Percentiles rank a stretch among this genome's conserved stretches.
Evolutionary conservation across 768 basidiomycete species (phyloP).

Genomic region (Suillus sp.): DNA sequence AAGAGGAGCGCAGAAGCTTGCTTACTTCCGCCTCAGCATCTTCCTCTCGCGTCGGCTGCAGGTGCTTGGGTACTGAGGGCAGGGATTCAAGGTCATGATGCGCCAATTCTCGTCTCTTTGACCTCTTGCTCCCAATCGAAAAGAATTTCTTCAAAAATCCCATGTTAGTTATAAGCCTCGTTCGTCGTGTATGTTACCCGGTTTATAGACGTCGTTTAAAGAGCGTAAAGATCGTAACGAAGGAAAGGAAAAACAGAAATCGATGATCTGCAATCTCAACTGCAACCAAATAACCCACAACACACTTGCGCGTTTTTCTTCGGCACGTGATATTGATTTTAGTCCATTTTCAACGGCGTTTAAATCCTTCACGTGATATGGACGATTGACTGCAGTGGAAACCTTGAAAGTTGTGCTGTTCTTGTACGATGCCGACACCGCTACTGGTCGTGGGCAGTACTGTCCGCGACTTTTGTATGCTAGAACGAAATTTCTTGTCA

Average conservation of each 20-base stretch:
- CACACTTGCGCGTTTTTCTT: slow-evolving; percentile 24
- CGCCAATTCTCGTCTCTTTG: slow-evolving; percentile 43
- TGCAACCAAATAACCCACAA: slow-evolving; percentile 45
- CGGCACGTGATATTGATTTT: slow-evolving; percentile 19
- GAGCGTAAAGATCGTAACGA: slow-evolving; percentile 25
- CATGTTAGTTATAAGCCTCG: slow-evolving; percentile 44
- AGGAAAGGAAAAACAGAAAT: slow-evolving; percentile 7
- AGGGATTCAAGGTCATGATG: slow-evolving; percentile 31
- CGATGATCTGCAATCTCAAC: slow-evolving; percentile 31
- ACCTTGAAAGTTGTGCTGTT: background rate
- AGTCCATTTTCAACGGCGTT: no score
- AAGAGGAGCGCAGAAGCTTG: slow-evolving; percentile 69
- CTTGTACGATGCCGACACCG: slow-evolving; percentile 25
- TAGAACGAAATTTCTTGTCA: slow-evolving; percentile 73
- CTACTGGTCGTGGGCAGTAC: slow-evolving; percentile 55
- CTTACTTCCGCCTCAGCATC: slow-evolving; percentile 48
- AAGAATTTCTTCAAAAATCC: slow-evolving; percentile 71
- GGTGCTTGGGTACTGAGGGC: slow-evolving; percentile 26
- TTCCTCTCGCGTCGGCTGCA: slow-evolving; percentile 34
- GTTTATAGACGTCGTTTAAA: slow-evolving; percentile 30
- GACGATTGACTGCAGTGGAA: background rate
- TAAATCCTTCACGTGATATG: slow-evolving; percentile 3
- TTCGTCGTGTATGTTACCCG: slow-evolving; percentile 17
- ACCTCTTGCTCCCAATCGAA: slow-evolving; percentile 67
- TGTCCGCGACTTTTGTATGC: slow-evolving; percentile 78